A percentile compares a stretch with the other conserved stretches of the same genome.
Evolutionary conservation across 306 rosid genomes (phyloP).

Genomic region (Luffa acutangula): DNA sequence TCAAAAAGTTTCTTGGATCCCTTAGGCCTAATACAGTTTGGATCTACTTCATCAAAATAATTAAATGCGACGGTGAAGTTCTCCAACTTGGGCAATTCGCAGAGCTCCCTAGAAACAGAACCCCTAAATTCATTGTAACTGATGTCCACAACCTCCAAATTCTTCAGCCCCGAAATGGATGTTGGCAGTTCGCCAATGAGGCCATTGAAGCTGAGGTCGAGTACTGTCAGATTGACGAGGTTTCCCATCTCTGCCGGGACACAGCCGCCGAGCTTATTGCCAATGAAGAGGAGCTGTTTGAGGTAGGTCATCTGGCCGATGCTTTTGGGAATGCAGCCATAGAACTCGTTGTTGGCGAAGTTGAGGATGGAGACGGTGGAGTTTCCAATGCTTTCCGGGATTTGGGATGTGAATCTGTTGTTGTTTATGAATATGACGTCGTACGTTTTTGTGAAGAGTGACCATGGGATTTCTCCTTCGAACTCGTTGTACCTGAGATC

Average conservation of each 20-base stretch:
- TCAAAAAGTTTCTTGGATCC: not conserved
- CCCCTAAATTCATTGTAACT: conserved; percentile 40
- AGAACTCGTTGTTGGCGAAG: conserved; percentile 30
- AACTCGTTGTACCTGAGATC: conserved; percentile 8
- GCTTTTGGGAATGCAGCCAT: conserved; percentile 37
- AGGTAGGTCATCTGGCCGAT: conserved; percentile 33
- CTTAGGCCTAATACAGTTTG: conserved; percentile 20
- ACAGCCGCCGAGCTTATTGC: conserved; percentile 36
- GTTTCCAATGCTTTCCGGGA: conserved; percentile 33
- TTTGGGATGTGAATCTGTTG: conserved; percentile 33
- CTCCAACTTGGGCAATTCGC: conserved; percentile 35
- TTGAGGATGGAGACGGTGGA: conserved; percentile 33
- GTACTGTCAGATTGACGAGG: conserved; percentile 13
- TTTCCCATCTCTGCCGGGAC: conserved; percentile 30
- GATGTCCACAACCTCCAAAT: conserved; percentile 33
- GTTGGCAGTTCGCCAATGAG: conserved; percentile 42
- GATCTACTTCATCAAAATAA: conserved; percentile 40
- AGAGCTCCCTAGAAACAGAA: conserved; percentile 29
- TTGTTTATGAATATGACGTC: conserved; percentile 48
- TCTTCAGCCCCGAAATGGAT: conserved; percentile 21
- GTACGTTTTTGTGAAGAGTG: not conserved
- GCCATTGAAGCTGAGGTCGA: conserved; percentile 39
- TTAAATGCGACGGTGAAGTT: conserved; percentile 47
- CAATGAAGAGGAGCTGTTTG: conserved; percentile 28
- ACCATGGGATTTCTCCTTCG: not conserved